Evolutionary conservation across 192 early-diverging fungal species (phyloP).

Genomic region (Backusella sp.): DNA sequence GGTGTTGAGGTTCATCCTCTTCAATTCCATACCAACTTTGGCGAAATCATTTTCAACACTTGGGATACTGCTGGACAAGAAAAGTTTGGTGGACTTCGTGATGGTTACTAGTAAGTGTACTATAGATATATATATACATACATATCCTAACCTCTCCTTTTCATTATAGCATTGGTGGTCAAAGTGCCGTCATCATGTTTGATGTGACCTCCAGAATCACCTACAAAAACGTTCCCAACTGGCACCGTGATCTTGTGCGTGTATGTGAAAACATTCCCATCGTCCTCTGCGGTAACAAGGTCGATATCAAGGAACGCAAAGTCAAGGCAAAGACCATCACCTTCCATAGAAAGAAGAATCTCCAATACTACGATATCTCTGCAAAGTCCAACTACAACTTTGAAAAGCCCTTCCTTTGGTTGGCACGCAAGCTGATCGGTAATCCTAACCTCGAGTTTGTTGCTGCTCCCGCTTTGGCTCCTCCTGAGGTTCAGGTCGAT

Average conservation of each 20-base stretch:
- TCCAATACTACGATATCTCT: slow-evolving; percentile 99
- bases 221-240: slow-evolving; percentile 99
- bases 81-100: slow-evolving; percentile 99
- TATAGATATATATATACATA: neutral
- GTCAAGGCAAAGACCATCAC: slow-evolving; percentile 99
- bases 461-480: slow-evolving; percentile 94
- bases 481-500: slow-evolving; percentile 93
- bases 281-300: slow-evolving; percentile 99
- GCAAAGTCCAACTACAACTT: slow-evolving; percentile 99
- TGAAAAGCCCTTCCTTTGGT: slow-evolving; percentile 99
- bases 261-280: slow-evolving; percentile 99
- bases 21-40: slow-evolving; percentile 97
- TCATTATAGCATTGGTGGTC: slow-evolving; percentile 81
- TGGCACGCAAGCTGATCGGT: slow-evolving; percentile 95
- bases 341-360: slow-evolving; percentile 99
- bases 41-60: slow-evolving; percentile 95
- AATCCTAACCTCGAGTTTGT: slow-evolving; percentile 95
- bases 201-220: slow-evolving; percentile 99
- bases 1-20: slow-evolving; percentile 99
- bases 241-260: slow-evolving; percentile 99
- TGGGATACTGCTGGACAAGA: slow-evolving; percentile 99
- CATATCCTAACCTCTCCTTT: no score
- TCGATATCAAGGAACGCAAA: slow-evolving; percentile 99
- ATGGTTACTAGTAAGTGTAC: slow-evolving; percentile 91
- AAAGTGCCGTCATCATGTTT: slow-evolving; percentile 99